Evolutionary conservation across 345 rosid species (phyloP).

Genomic region (Cochlearia excelsa): DNA sequence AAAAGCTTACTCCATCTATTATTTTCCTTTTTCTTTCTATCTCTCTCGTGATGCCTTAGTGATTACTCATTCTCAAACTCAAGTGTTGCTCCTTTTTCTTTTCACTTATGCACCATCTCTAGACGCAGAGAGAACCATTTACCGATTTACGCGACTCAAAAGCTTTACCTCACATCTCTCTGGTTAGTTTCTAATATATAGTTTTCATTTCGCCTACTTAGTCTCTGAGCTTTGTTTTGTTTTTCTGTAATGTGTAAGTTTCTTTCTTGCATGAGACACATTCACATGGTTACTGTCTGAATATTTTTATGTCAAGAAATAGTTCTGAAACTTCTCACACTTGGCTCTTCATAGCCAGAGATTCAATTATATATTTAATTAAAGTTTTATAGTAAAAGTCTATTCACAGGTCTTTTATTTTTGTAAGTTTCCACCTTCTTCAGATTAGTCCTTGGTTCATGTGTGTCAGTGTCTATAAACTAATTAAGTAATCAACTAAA

Average conservation of each 20-base stretch:
- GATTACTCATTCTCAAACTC: constrained; percentile 28
- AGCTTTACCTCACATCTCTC: constrained; percentile 10
- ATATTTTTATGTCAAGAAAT: background rate
- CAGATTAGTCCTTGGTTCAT: constrained; percentile 28
- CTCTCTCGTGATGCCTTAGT: constrained; percentile 27
- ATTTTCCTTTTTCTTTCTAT: background rate
- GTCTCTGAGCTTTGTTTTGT: no score
- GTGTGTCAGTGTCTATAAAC: constrained; percentile 26
- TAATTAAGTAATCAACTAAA: constrained; percentile 14
- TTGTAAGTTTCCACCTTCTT: constrained; percentile 22
- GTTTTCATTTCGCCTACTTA: no score
- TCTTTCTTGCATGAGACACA: background rate
- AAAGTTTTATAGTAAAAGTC: constrained; percentile 11
- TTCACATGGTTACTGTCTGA: background rate
- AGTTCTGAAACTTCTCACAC: background rate
- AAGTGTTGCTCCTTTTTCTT: constrained; percentile 8
- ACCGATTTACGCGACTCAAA: background rate
- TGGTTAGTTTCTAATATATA: constrained; percentile 6
- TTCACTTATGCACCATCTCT: constrained; percentile 3
- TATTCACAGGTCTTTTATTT: constrained; percentile 15
- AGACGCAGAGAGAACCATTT: background rate
- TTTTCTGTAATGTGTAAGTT: no score
- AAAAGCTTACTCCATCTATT: constrained; percentile 30
- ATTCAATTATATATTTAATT: background rate
- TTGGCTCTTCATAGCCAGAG: constrained; percentile 11